Evolutionary conservation across 2,329 filamentous ascomycete genomes (phyloP).

Genomic region (Neofusicoccum sp.): DNA sequence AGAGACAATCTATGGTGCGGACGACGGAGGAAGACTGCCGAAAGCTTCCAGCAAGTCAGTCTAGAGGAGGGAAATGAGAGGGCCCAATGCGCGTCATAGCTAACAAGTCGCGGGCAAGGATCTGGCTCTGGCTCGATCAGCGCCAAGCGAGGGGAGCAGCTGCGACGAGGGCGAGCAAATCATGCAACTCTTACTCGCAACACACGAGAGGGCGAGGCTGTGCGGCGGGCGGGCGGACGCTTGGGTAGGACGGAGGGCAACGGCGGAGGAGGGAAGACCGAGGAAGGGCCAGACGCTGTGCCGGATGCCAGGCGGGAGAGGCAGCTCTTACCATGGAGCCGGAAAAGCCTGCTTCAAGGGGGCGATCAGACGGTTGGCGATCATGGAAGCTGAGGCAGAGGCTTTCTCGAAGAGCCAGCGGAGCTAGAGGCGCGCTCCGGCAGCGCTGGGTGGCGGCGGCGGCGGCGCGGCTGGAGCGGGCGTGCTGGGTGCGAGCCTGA

Average conservation of each 20-base stretch:
- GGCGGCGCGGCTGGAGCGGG: conserved; percentile 1
- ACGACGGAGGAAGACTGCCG: conserved; percentile 17
- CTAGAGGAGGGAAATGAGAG: conserved; percentile 19
- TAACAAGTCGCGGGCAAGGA: conserved; percentile 19
- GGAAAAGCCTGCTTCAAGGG: conserved; percentile 19
- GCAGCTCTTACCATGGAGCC: conserved; percentile 19
- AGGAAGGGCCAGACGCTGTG: conserved; percentile 19
- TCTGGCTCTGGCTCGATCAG: conserved; percentile 16
- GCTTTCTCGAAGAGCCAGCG: conserved; percentile 12
- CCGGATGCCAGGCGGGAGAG: conserved; percentile 16
- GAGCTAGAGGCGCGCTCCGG: conserved; percentile 12
- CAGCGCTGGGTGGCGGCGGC: conserved; percentile 7
- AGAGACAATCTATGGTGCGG: conserved; percentile 17
- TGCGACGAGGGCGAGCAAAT: conserved; percentile 16
- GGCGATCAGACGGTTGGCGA: conserved; percentile 17
- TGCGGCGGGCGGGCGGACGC: conserved; percentile 10
- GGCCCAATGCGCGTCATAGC: conserved; percentile 20
- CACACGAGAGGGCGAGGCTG: conserved; percentile 6
- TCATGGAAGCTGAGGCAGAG: conserved; percentile 16
- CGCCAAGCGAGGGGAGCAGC: conserved; percentile 19
- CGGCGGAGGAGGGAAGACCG: conserved; percentile 17
- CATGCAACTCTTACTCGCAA: conserved; percentile 16
- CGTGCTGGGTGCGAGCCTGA: conserved; percentile 13
- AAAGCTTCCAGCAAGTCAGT: conserved; percentile 20
- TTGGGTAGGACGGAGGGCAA: conserved; percentile 8